phyloP scores from a whole-genome alignment of 768 basidiomycete species.

The Boletellus ananas region DNA sequence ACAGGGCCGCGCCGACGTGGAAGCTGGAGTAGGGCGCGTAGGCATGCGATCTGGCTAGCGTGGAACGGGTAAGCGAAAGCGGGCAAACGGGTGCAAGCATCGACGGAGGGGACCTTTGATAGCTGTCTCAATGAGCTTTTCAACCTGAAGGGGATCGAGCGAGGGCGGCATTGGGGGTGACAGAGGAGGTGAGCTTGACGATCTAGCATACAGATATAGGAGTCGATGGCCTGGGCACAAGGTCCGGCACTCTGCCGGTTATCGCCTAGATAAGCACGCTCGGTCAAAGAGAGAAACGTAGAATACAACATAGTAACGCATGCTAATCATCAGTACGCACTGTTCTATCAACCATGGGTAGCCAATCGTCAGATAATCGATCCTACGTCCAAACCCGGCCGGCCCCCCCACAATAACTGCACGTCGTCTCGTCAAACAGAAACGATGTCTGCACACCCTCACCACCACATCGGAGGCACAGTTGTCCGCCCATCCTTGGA shows the following conservation, averaged over 20 bases:
- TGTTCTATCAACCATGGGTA: not conserved
- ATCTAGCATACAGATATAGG: too few species aligned
- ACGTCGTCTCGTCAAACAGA: slow-evolving; percentile 51
- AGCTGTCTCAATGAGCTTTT: slow-evolving; percentile 52
- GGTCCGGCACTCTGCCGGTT: too few species aligned
- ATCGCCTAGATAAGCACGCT: too few species aligned
- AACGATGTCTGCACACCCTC: slow-evolving; percentile 49
- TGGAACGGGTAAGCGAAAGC: not conserved
- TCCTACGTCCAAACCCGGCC: slow-evolving; percentile 48
- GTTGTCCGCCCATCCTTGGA: slow-evolving; percentile 59
- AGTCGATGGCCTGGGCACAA: too few species aligned
- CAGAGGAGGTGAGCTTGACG: too few species aligned
- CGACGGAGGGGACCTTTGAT: slow-evolving; percentile 13
- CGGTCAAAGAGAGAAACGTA: too few species aligned
- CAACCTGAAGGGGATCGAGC: slow-evolving; percentile 34
- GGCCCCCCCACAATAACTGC: slow-evolving; percentile 58
- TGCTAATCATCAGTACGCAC: too few species aligned
- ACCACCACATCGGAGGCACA: slow-evolving; percentile 67
- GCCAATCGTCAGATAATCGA: not conserved
- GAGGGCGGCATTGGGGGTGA: slow-evolving; percentile 29
- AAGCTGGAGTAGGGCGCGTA: slow-evolving; percentile 91
- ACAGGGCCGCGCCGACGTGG: slow-evolving; percentile 84
- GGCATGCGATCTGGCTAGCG: slow-evolving; percentile 59
- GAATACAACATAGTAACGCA: too few species aligned
- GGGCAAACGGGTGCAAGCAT: not conserved